Conservation (phyloP, 2,329 filamentous ascomycete species). For the Stagonosporopsis chrysanthemi region DNA sequence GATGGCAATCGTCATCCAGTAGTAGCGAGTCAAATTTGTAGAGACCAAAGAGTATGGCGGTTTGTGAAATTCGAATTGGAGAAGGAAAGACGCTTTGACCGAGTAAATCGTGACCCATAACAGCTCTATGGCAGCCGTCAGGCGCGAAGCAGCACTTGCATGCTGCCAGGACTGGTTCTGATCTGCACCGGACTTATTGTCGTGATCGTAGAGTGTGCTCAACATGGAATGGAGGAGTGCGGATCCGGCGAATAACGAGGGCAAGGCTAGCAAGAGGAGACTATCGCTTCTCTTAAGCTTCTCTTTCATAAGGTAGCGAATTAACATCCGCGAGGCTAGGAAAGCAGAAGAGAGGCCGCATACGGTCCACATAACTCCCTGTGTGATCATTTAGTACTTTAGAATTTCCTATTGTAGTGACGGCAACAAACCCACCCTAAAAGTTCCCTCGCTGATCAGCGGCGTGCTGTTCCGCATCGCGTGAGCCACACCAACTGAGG, state of each 20-base stretch:
- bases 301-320: slow-evolving; percentile 25
- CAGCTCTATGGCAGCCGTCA: slow-evolving; percentile 26
- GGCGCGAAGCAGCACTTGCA: slow-evolving; percentile 4
- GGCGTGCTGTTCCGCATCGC: not conserved
- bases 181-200: not conserved
- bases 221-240: slow-evolving; percentile 20
- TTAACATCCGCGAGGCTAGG: slow-evolving; percentile 18
- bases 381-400: not conserved
- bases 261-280: slow-evolving; percentile 24
- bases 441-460: not conserved
- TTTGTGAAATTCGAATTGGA: slow-evolving; percentile 28
- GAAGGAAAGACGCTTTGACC: slow-evolving; percentile 26
- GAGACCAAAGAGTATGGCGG: slow-evolving; percentile 28
- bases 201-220: slow-evolving; percentile 13
- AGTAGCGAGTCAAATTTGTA: slow-evolving; percentile 21
- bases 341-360: not conserved
- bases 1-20: slow-evolving; percentile 18
- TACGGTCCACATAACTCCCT: not conserved
- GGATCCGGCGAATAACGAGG: slow-evolving; percentile 20
- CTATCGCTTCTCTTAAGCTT: slow-evolving; percentile 23
- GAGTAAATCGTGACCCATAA: slow-evolving; percentile 26
- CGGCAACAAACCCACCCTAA: not conserved
- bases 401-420: too few relatives aligned
- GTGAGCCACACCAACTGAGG: not conserved
- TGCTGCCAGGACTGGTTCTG: slow-evolving; percentile 1